Percentiles rank a stretch among this genome's conserved stretches.
phyloP scores from a whole-genome alignment of 2,329 filamentous ascomycete species.

The Cephalotrichum gorgonifer region DNA sequence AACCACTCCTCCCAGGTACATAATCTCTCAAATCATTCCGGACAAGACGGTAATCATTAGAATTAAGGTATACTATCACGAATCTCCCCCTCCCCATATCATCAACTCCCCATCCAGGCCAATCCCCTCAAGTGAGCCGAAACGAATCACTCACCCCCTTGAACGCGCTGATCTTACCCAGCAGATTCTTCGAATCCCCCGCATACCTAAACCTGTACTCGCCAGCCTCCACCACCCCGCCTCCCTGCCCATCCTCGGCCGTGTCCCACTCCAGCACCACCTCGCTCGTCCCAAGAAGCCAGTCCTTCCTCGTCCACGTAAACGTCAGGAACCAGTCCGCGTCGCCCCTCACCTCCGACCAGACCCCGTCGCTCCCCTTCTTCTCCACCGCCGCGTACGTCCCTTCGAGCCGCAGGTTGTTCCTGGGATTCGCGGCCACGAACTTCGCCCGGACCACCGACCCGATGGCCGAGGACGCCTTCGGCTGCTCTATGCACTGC shows the following conservation, averaged over 20 bases:
- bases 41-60: too few species aligned
- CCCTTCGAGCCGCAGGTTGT: constrained; percentile 66
- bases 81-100: too few species aligned
- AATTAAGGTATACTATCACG: too few species aligned
- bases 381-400: constrained; percentile 70
- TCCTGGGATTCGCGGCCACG: constrained; percentile 78
- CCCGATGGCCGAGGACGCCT: constrained; percentile 41
- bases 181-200: constrained; percentile 64
- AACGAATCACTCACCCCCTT: constrained; percentile 55
- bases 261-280: constrained; percentile 67
- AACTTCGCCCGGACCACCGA: constrained; percentile 57
- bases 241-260: constrained; percentile 35
- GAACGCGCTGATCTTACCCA: constrained; percentile 55
- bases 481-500: constrained; percentile 45
- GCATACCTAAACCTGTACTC: constrained; percentile 74
- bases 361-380: constrained; percentile 24
- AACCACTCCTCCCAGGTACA: too few species aligned
- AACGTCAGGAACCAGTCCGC: constrained; percentile 75
- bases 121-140: constrained; percentile 11
- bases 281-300: constrained; percentile 61
- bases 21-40: too few species aligned
- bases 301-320: constrained; percentile 65
- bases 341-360: constrained; percentile 63
- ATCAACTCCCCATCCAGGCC: not conserved
- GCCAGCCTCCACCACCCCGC: constrained; percentile 50